Conservation (phyloP, 2,329 filamentous ascomycete species). For the Alternaria conjuncta region DNA sequence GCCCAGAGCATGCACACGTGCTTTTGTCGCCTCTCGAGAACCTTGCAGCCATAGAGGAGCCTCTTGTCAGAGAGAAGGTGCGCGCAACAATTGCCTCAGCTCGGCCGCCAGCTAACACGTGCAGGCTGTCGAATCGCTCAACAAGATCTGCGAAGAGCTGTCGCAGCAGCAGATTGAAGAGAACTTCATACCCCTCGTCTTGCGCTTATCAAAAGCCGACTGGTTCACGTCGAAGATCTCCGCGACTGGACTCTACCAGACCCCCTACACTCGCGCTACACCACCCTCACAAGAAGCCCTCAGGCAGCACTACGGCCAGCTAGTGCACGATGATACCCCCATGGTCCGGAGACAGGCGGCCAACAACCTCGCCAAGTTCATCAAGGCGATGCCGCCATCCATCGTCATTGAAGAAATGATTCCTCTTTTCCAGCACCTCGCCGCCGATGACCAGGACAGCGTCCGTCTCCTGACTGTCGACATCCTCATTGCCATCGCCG, state of each 20-base stretch:
- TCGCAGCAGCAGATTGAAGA: slow-evolving; percentile 94
- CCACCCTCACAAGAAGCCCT: slow-evolving; percentile 88
- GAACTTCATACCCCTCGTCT: slow-evolving; percentile 93
- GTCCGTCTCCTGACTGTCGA: slow-evolving; percentile 95
- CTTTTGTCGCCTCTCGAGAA: slow-evolving; percentile 97
- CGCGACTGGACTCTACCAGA: slow-evolving; percentile 91
- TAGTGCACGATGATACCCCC: slow-evolving; percentile 97
- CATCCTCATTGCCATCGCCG: slow-evolving; percentile 93
- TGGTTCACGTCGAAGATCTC: slow-evolving; percentile 99
- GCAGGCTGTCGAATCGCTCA: slow-evolving; percentile 96
- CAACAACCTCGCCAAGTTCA: slow-evolving; percentile 95
- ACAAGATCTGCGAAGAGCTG: slow-evolving; percentile 96
- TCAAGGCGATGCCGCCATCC: slow-evolving; percentile 91
- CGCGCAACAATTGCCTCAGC: background rate
- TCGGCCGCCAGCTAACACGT: slow-evolving; percentile 37
- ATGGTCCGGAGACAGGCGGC: slow-evolving; percentile 98
- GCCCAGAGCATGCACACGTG: slow-evolving; percentile 91
- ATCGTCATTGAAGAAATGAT: slow-evolving; percentile 99
- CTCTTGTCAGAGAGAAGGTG: slow-evolving; percentile 96
- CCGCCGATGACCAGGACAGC: slow-evolving; percentile 96
- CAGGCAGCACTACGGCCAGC: slow-evolving; percentile 85
- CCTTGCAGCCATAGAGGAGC: slow-evolving; percentile 96
- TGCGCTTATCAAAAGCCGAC: slow-evolving; percentile 97
- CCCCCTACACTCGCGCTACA: slow-evolving; percentile 90
- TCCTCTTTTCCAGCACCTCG: slow-evolving; percentile 95